Conservation (phyloP, 2,329 filamentous ascomycete genomes). For the Colletotrichum sp. region DNA sequence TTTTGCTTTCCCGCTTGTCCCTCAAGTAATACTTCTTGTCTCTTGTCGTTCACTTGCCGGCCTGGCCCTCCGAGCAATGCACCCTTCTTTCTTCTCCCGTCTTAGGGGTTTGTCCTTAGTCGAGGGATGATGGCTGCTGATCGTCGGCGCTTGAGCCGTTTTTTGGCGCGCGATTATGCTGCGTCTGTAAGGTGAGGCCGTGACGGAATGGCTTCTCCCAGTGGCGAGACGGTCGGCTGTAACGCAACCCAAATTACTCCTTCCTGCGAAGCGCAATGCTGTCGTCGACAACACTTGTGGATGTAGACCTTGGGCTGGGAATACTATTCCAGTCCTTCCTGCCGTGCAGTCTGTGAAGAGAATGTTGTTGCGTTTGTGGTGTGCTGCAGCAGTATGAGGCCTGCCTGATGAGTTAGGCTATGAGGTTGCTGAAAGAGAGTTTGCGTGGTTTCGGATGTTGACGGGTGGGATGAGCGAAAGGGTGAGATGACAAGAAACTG, state of each 20-base stretch:
- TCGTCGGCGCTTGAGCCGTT: conserved; percentile 40
- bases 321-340: neutral
- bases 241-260: neutral
- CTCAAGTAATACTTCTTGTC: neutral
- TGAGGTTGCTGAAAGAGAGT: conserved; percentile 1
- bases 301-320: neutral
- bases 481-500: conserved; percentile 22
- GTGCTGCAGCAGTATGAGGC: neutral
- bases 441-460: conserved; percentile 15
- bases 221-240: neutral
- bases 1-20: neutral
- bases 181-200: conserved; percentile 38
- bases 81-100: neutral
- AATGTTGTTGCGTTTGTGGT: neutral
- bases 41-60: neutral
- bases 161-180: conserved; percentile 53
- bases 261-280: neutral
- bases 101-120: conserved; percentile 10
- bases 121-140: conserved; percentile 20
- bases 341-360: neutral
- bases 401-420: conserved; percentile 14
- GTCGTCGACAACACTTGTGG: neutral
- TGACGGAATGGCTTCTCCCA: conserved; percentile 5
- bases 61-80: neutral
- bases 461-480: conserved; percentile 16